These are phyloP conservation scores for Auricularia sp. DNA, from an alignment of 768 basidiomycete genomes.

Conservation along the genomic window DNA sequence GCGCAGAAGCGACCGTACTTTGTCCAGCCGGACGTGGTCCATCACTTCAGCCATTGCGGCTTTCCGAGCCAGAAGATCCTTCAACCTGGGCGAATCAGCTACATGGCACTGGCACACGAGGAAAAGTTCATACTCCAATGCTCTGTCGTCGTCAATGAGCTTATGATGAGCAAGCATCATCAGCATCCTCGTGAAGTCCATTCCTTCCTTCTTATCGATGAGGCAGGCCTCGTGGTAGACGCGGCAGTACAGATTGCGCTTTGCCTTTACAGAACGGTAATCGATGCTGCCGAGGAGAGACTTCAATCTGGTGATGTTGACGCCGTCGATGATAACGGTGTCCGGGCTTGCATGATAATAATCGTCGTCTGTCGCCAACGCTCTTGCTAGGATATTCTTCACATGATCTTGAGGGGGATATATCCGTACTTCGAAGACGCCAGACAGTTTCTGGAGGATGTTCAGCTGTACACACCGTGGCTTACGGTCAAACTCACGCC, in stretches of 20 bases:
- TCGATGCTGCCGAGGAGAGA: conserved; percentile 55
- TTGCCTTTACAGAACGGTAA: conserved; percentile 45
- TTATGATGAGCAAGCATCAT: conserved; percentile 83
- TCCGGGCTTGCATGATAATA: conserved; percentile 21
- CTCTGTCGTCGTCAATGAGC: conserved; percentile 80
- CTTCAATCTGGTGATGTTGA: conserved; percentile 58
- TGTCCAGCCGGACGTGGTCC: conserved; percentile 77
- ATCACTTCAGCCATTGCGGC: conserved; percentile 71
- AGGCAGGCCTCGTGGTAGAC: conserved; percentile 83
- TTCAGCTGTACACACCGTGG: not conserved
- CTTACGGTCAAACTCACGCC: conserved; percentile 39
- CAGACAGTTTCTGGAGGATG: conserved; percentile 55
- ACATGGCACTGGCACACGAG: not conserved
- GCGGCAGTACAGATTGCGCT: conserved; percentile 60
- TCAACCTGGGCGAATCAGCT: conserved; percentile 41
- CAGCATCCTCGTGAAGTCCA: conserved; percentile 87
- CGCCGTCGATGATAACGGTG: conserved; percentile 32
- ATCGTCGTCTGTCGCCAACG: conserved; percentile 27
- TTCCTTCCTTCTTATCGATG: conserved; percentile 62
- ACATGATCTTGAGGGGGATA: conserved; percentile 66
- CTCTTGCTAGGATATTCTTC: conserved; percentile 44
- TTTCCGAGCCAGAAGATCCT: conserved; percentile 67
- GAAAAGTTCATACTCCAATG: conserved; percentile 54
- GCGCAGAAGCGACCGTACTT: conserved; percentile 68
- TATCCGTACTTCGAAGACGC: conserved; percentile 80